Base-by-base conservation (phyloP, 192 early-diverging fungal genomes). In the Backusella psychrophila region DNA sequence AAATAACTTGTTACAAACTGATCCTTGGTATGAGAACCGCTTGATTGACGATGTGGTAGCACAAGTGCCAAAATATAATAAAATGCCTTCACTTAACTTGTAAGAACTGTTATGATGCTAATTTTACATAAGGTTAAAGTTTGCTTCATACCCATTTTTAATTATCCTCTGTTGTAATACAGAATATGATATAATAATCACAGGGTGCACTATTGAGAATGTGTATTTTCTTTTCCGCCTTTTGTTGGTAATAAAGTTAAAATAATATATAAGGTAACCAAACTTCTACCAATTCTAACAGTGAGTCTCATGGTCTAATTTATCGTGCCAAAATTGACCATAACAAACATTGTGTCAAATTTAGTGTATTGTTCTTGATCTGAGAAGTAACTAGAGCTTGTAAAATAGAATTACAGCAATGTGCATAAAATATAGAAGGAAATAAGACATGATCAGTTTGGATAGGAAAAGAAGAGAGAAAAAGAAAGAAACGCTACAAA, bases 11-110 rank as follows among this genome's bases (percentile, higher is more conserved):
- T 63, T 23, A 0, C 9, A 29, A 29, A 26, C 9, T 26, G 83
- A 84, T 72, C 96, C 96, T 80, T 98, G 94, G 95, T 99, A 99
- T 85, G 96, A 99, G 87, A 96, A 98, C 87, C 92, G 96, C 38
- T 90, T 99, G 73, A 97, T 99, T 75, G 96, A 99, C 84, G 96
- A 99, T 82, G 97, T 98, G 96, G 95, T 97, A 76, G 96, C 96
- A 49, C 96, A 99, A 87, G 92, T 91, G 35, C 85, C 97, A 78
- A 98, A 98, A 87, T 96, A 94, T 67, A 87, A 90, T 87, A 90
- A 70, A 96, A 96, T 72, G 96, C 94, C 59, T 97, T 97, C 74
- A 91, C 98, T 52, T 94, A 94, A 89, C 95, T 95, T 91, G 91
- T 86, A 97, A 96, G 86, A 98, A 97, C 90, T 96, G 95, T 82